These are phyloP conservation scores for Coemansia sp. DNA, from an alignment of 192 early-diverging fungal genomes.

Conservation along the genomic window DNA sequence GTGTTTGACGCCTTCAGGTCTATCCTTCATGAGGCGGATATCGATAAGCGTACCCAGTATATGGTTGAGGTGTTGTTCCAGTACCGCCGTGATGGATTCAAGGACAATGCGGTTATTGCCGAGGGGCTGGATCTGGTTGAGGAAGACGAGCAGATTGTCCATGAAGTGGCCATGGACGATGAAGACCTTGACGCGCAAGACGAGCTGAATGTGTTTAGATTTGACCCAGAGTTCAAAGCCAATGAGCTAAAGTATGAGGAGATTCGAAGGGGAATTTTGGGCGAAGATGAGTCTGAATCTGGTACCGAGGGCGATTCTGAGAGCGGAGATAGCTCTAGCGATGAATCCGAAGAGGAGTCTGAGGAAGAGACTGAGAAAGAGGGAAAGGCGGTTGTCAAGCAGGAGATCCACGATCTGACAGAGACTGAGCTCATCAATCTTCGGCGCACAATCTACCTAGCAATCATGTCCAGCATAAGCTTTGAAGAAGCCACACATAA, in stretches of 20 bases:
- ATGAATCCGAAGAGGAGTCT: conserved; percentile 25
- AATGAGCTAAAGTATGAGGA: conserved; percentile 80
- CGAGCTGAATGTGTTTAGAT: conserved; percentile 79
- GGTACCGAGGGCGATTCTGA: conserved; percentile 51
- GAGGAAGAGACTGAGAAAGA: not conserved
- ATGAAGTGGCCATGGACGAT: conserved; percentile 78
- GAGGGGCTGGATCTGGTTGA: conserved; percentile 87
- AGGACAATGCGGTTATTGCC: conserved; percentile 75
- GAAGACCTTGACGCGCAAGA: conserved; percentile 80
- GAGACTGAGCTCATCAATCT: conserved; percentile 84
- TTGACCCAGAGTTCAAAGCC: conserved; percentile 73
- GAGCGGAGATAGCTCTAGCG: conserved; percentile 30
- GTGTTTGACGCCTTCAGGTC: conserved; percentile 91
- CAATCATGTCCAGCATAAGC: conserved; percentile 92
- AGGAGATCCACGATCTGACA: conserved; percentile 79
- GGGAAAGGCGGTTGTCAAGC: conserved; percentile 25
- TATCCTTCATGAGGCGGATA: conserved; percentile 88
- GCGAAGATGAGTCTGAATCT: conserved; percentile 59
- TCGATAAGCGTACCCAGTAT: conserved; percentile 92
- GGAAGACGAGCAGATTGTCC: conserved; percentile 93
- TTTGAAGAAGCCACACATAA: conserved; percentile 97
- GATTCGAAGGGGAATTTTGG: conserved; percentile 85
- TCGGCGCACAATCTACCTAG: conserved; percentile 90
- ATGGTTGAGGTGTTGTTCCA: conserved; percentile 98
- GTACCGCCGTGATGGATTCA: conserved; percentile 89